Evolutionary conservation across 2,329 filamentous ascomycete species (phyloP).

Genomic region (Alternaria triticina): DNA sequence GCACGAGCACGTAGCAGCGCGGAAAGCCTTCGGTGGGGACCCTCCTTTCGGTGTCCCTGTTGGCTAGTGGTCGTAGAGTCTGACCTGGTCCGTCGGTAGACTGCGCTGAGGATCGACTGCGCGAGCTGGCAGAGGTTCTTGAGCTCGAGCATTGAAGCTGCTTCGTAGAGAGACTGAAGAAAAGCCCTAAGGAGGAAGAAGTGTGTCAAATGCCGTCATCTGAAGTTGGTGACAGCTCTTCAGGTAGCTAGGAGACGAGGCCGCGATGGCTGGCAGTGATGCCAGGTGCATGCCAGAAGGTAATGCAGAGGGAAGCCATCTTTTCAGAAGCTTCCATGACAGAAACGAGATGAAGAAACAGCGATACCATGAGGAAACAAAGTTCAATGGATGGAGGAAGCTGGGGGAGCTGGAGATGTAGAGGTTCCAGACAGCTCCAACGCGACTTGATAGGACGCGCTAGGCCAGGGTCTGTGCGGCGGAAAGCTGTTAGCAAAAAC

Average conservation of each 20-base stretch:
- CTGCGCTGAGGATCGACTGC: neutral
- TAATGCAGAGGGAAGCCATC: neutral
- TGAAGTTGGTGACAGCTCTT: neutral
- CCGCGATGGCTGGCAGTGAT: neutral
- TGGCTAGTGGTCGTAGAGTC: neutral
- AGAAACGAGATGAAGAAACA: neutral
- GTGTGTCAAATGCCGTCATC: neutral
- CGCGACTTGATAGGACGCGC: slow-evolving; percentile 28
- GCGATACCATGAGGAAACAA: neutral
- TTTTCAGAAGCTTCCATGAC: neutral
- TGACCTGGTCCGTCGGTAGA: neutral
- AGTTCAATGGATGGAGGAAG: neutral
- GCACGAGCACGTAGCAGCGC: neutral
- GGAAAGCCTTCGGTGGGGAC: neutral
- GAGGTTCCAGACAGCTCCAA: slow-evolving; percentile 19
- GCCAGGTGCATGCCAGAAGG: neutral
- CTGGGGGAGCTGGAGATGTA: neutral
- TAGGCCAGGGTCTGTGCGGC: slow-evolving; percentile 20
- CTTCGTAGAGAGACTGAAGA: neutral
- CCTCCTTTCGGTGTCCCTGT: neutral
- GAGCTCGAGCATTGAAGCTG: neutral
- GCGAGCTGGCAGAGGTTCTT: neutral
- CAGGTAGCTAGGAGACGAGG: neutral
- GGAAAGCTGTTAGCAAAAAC: slow-evolving; percentile 40
- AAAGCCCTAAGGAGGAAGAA: neutral